Conservation (phyloP, 108 stramenopile genomes). For the Tribonema minus region DNA sequence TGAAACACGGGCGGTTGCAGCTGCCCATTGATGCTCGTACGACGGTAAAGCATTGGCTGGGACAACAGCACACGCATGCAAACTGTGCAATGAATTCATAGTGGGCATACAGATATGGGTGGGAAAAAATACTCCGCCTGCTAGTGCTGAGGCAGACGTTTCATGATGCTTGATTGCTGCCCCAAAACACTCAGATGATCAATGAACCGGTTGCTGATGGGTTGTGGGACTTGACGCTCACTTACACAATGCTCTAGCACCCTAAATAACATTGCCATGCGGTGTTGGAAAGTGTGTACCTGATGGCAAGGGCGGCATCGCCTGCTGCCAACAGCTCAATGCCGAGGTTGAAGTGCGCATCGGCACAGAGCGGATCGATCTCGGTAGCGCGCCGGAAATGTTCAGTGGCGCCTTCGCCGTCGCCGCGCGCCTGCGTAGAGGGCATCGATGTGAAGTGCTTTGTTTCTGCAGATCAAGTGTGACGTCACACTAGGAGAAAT, state of each 20-base stretch:
- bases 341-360: neutral
- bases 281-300: too few species aligned
- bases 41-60: neutral
- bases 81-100: neutral
- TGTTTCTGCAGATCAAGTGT: too few species aligned
- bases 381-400: neutral
- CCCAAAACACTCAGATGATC: too few species aligned
- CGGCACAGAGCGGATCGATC: neutral
- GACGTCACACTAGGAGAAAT: too few species aligned
- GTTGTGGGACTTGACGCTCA: too few species aligned
- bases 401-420: neutral
- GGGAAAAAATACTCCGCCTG: neutral
- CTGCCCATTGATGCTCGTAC: neutral
- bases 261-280: too few species aligned
- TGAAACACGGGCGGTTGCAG: neutral
- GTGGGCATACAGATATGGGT: neutral
- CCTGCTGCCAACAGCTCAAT: neutral
- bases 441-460: too few species aligned
- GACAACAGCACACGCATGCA: neutral
- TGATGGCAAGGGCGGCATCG: neutral
- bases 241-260: too few species aligned
- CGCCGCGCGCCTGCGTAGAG: neutral
- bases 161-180: too few species aligned
- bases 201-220: too few species aligned
- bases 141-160: too few species aligned